These are phyloP conservation scores for Dillenia turbinata DNA, from an alignment of 164 flowering plant genomes.

Conservation along the genomic window DNA sequence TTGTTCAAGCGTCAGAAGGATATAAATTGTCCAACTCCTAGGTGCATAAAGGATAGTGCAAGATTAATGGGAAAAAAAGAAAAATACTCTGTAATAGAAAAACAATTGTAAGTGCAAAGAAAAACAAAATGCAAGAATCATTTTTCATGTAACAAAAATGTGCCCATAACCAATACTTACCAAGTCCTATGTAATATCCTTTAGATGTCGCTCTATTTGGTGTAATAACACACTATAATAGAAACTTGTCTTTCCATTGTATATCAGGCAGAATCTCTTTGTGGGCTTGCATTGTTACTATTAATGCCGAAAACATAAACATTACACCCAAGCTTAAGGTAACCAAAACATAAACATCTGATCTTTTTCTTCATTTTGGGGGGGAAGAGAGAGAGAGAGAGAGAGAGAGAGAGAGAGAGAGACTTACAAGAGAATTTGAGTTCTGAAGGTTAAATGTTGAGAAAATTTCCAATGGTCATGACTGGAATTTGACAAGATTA, in stretches of 20 bases:
- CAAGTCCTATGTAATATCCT: conserved; percentile 66
- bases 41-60: too few species aligned
- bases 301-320: not conserved
- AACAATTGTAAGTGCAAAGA: not conserved
- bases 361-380: too few species aligned
- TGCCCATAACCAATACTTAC: conserved; percentile 19
- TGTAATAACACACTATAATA: conserved; percentile 63
- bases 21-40: too few species aligned
- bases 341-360: too few species aligned
- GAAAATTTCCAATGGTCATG: too few species aligned
- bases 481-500: too few species aligned
- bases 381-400: too few species aligned
- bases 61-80: not conserved
- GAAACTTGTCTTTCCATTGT: conserved; percentile 91
- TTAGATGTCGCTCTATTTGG: conserved; percentile 37
- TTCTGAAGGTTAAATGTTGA: too few species aligned
- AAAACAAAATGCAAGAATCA: too few species aligned
- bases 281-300: conserved; percentile 93
- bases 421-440: too few species aligned
- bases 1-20: too few species aligned
- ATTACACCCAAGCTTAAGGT: not conserved
- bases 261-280: conserved; percentile 71
- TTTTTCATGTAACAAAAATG: not conserved
- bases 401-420: too few species aligned
- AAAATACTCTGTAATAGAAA: not conserved